Conservation (phyloP, 2,329 filamentous ascomycete genomes). For the Alternaria tenuissima region DNA sequence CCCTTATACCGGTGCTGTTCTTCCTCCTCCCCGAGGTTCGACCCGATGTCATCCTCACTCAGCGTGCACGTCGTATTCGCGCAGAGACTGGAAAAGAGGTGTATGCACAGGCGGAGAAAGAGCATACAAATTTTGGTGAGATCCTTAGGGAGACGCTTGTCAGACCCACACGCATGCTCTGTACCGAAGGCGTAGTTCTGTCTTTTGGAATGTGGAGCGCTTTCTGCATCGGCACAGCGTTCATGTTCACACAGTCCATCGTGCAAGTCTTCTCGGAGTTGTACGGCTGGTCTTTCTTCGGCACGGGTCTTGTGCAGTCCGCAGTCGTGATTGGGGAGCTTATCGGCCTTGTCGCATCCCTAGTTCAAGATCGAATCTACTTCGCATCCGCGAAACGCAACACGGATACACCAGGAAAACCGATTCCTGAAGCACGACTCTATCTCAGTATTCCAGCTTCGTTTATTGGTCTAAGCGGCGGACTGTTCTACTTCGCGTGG, state of each 20-base stretch:
- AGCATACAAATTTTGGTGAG: slow-evolving; percentile 39
- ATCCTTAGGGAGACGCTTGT: slow-evolving; percentile 51
- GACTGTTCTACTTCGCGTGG: slow-evolving; percentile 63
- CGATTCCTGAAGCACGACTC: slow-evolving; percentile 57
- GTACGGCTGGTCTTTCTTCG: slow-evolving; percentile 54
- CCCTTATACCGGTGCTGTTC: slow-evolving; percentile 53
- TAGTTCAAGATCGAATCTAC: slow-evolving; percentile 52
- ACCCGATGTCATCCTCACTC: slow-evolving; percentile 55
- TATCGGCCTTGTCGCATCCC: slow-evolving; percentile 51
- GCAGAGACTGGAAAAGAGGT: slow-evolving; percentile 31
- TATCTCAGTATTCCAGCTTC: slow-evolving; percentile 55
- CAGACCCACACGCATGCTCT: slow-evolving; percentile 52
- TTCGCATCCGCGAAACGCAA: slow-evolving; percentile 53
- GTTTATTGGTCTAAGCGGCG: slow-evolving; percentile 58
- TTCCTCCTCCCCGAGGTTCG: slow-evolving; percentile 58
- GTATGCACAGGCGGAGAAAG: slow-evolving; percentile 48
- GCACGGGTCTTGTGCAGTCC: slow-evolving; percentile 56
- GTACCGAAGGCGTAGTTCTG: slow-evolving; percentile 60
- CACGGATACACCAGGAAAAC: slow-evolving; percentile 47
- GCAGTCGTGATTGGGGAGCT: slow-evolving; percentile 58
- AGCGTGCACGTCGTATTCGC: slow-evolving; percentile 47
- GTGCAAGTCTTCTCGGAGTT: slow-evolving; percentile 53
- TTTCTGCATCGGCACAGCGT: slow-evolving; percentile 58
- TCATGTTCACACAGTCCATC: slow-evolving; percentile 60
- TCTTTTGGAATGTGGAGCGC: slow-evolving; percentile 59